Evolutionary conservation across 495 filamentous ascomycete genomes (phyloP), one percentile per base, ranked within the genome.

Genomic region (Tuber melanosporum): DNA sequence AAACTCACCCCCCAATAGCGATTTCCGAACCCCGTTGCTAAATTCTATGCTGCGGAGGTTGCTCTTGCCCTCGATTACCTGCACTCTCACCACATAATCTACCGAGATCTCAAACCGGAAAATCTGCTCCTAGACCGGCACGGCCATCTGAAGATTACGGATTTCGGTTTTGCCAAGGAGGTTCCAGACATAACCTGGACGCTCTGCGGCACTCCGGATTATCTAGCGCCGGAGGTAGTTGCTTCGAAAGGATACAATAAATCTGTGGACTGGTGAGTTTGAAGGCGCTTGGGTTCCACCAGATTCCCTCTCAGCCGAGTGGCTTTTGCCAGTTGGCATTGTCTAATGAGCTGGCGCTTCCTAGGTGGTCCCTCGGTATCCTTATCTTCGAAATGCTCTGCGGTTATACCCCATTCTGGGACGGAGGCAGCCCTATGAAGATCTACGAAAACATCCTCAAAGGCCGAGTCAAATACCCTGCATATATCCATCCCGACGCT

Each of bases 161-260:
- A 99, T 87, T 99, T 99, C 85, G 95, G 95, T 1, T 98, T 99
- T 83, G 96, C 96, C 39, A 99, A 99, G 87, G 92, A 95, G 78
- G 96, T 98, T 45, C 95, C 94, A 32, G 95, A 99, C 87, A 98
- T 98, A 85, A 99, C 95, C 26, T 98, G 96, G 96, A 99, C 95
- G 45, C 88, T 99, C 42, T 99, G 95, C 84, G 95, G 95, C 74
- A 99, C 95, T 36, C 95, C 95, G n/a, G 95, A 99, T 85, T 99
- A 99, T 84, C 89, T 99, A 49, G 95, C 95, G 2, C 95, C 95
- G 1, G 95, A 99, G 84, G 96, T 99, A 20, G 96, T 99, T 20
- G 91, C 93, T 36, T 95, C 93, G 79, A 98, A 98, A 86, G 95
- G 95, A 44, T 99, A 99, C 85, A 98, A 98, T 86, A 98, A 98